Percentiles rank a stretch among this genome's conserved stretches.
phyloP scores from a whole-genome alignment of 495 filamentous ascomycete genomes.

The Podospora appendiculata region DNA sequence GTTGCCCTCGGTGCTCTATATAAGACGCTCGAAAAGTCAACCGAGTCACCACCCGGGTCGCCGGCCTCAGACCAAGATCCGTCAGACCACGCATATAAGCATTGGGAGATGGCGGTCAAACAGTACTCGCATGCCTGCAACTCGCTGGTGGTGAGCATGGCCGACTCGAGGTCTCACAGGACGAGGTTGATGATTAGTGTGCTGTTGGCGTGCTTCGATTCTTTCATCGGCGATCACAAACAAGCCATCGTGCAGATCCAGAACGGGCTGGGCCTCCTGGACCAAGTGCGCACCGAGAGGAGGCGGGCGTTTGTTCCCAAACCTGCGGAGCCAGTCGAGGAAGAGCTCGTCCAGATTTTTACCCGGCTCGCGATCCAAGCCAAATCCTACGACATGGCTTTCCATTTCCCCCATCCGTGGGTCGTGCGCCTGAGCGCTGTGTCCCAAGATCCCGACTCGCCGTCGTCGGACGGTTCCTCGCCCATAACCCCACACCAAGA shows the following conservation, averaged over 20 bases:
- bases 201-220: conserved; percentile 42
- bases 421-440: conserved; percentile 42
- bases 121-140: conserved; percentile 37
- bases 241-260: conserved; percentile 40
- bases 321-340: conserved; percentile 42
- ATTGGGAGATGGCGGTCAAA: conserved; percentile 38
- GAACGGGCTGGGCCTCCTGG: conserved; percentile 36
- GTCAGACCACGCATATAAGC: conserved; percentile 25
- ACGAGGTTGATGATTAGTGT: conserved; percentile 43
- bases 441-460: conserved; percentile 27
- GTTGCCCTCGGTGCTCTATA: conserved; percentile 58
- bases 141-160: conserved; percentile 24
- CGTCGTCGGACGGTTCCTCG: conserved; percentile 34
- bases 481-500: conserved; percentile 29
- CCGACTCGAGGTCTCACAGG: conserved; percentile 28
- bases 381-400: conserved; percentile 53
- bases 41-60: conserved; percentile 39
- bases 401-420: conserved; percentile 50
- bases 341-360: conserved; percentile 51
- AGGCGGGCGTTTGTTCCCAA: conserved; percentile 29
- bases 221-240: conserved; percentile 43
- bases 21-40: conserved; percentile 47
- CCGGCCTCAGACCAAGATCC: conserved; percentile 22
- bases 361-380: conserved; percentile 50
- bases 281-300: conserved; percentile 32